Conservation (phyloP, 1,284 basidiomycete species). For the Mycosarcoma maydis region DNA sequence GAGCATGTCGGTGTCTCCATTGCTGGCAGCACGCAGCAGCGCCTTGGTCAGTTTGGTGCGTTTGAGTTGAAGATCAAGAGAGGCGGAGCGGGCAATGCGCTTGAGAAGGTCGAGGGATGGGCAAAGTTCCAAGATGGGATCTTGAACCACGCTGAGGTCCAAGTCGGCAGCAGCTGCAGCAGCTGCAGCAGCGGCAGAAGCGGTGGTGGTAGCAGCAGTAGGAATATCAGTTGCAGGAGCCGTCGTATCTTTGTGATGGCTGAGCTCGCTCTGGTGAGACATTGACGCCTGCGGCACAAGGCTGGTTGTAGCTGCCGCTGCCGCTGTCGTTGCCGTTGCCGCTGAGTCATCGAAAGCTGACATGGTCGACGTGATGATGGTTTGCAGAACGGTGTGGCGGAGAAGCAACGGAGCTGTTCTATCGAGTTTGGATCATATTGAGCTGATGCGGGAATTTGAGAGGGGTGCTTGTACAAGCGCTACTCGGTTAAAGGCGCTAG, state of each 20-base stretch:
- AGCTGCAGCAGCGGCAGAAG: no score
- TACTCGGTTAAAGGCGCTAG: no score
- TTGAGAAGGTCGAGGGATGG: conserved; percentile 48
- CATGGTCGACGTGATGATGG: background rate
- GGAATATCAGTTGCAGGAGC: no score
- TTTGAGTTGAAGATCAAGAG: conserved; percentile 13
- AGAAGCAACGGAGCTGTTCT: background rate
- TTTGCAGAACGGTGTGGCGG: no score
- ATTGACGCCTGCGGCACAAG: background rate
- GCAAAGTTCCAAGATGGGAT: conserved; percentile 51
- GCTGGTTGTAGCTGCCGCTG: background rate
- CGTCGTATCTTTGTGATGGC: background rate
- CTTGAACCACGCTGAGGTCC: conserved; percentile 36
- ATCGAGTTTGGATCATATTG: conserved; percentile 1
- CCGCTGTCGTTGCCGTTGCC: background rate
- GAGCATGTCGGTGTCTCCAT: conserved; percentile 57
- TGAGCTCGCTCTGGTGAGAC: conserved; percentile 4
- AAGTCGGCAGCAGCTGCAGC: conserved; percentile 9
- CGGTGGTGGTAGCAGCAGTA: no score
- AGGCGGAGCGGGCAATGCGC: conserved; percentile 23
- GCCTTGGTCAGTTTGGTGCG: conserved; percentile 32
- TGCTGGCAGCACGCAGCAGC: conserved; percentile 48
- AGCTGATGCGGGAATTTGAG: no score
- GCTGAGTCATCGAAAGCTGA: background rate
- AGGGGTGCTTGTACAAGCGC: no score